Evolutionary conservation across 1,284 basidiomycete genomes (phyloP), one percentile per base, ranked within the genome.

Genomic region (Sporisorium iseilematis-ciliati): DNA sequence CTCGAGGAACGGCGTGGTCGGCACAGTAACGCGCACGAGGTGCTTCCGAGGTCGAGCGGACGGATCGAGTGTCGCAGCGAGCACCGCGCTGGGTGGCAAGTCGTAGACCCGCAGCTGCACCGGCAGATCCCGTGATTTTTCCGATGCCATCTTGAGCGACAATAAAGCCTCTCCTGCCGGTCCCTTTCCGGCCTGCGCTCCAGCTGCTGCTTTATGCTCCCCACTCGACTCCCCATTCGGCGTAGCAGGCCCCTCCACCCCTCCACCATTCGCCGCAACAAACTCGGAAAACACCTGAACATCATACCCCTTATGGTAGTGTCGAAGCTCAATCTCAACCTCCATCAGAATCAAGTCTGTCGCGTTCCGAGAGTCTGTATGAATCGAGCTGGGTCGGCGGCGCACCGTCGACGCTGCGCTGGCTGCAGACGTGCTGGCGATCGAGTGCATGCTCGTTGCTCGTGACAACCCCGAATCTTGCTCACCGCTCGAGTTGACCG

Each of bases 221-320:
- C 20, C 21, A 12, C 51, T n/a, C 2, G 49, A 21, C 2, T n/a
- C 33, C 4, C 55, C 51, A 31, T 31, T 55, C 1, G 63, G 55
- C 33, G 63, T 65, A 7, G 51, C 51, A 4, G 66, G 46, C 20
- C 58, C 48, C 5, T 62, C 50, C 4, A 29, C 18, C 4, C n/a
- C 48, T 25, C 40, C 40, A 3, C 26, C 41, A 10, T 8, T 40
- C 0, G 49, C 7, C 7, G 33, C 41, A 3, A 53, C 49, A 16
- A 73, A 54, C 40, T 76, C 78, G 21, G 81, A 81, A 29, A 62
- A 65, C 33, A 80, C 67, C 38, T 77, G 61, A 26, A 84, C 68
- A 25, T 80, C 80, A 61, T 84, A 84, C 1, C 83, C 83, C 33
- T 76, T 70, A 25, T 77, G 68, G 53, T 79, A 84, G 52, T 84